Evolutionary conservation across 2,329 filamentous ascomycete genomes (phyloP), one percentile per base, ranked within the genome.

Genomic region (Clonostachys sp.): DNA sequence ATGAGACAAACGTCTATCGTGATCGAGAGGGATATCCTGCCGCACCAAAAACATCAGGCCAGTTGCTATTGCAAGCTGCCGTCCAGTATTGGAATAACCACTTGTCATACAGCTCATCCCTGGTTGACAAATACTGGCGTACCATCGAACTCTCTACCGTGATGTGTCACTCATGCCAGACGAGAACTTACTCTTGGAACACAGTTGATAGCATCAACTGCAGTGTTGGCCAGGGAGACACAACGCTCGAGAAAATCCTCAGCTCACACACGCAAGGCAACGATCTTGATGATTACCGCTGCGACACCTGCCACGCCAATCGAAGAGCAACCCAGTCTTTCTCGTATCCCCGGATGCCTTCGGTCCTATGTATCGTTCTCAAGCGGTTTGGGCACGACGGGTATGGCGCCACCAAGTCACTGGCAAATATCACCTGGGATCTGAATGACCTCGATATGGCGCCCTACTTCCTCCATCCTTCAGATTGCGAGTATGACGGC

Each of bases 91-190:
- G 91, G 91, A 68, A 73, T 17, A 76, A 81, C 14, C 88, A 91
- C 61, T 77, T 77, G 36, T 79, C 84, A 51, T 77, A 79, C 42
- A 88, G 90, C 60, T 73, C 78, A 53, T 91, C 87, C n/a, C 83
- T 89, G 48, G 79, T 95, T 48, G 87, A 89, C 50, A 81, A 81
- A 40, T 81, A 92, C 55, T 95, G 92, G 72, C 87, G 87, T 5
- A 86, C 87, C 4, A 79, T 92, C 56, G 86, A 87, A 63, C 81
- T 83, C 50, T 81, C 86, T 50, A 84, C 81, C 42, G 81, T 89
- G 2, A 80, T 85, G 48, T 91, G 90, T 50, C 80, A 82, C 1
- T 54, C 61, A 30, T 79, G 81, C 43, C 71, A 74, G 13, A 81
- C 79, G 38, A 70, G 72, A 14, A 71, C 64, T 35, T 67, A 68